phyloP scores from a whole-genome alignment of 495 filamentous ascomycete genomes.

The Peziza echinospora region DNA sequence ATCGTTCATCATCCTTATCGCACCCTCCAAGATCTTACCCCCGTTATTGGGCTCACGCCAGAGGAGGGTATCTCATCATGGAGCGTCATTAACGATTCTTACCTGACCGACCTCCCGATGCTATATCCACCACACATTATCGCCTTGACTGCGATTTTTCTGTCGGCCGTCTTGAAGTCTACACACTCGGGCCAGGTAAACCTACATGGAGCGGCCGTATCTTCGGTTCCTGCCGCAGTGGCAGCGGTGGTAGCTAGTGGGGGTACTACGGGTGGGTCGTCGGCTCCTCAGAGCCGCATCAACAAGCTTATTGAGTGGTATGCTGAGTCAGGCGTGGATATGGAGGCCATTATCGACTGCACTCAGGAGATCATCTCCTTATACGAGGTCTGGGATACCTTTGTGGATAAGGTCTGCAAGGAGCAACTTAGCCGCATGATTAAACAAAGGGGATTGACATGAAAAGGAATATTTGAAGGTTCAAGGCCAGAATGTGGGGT shows the following conservation, averaged over 20 bases:
- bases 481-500: too few species aligned
- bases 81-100: slow-evolving; percentile 88
- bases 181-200: slow-evolving; percentile 20
- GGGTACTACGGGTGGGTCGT: slow-evolving; percentile 12
- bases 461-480: too few species aligned
- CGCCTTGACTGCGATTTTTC: slow-evolving; percentile 70
- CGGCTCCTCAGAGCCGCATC: slow-evolving; percentile 33
- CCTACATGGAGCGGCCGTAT: slow-evolving; percentile 20
- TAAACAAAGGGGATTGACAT: slow-evolving; percentile 46
- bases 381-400: slow-evolving; percentile 81
- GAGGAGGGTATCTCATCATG: slow-evolving; percentile 65
- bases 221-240: slow-evolving; percentile 23
- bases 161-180: slow-evolving; percentile 59
- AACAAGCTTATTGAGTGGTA: slow-evolving; percentile 66
- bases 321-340: slow-evolving; percentile 78
- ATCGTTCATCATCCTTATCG: slow-evolving; percentile 97
- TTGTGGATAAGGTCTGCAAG: slow-evolving; percentile 62
- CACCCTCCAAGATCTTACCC: slow-evolving; percentile 51
- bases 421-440: slow-evolving; percentile 64
- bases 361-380: slow-evolving; percentile 89
- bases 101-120: slow-evolving; percentile 79
- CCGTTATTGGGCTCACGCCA: slow-evolving; percentile 42
- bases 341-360: slow-evolving; percentile 77
- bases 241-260: slow-evolving; percentile 22
- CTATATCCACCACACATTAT: slow-evolving; percentile 76